Evolutionary conservation across 257 asterid species (phyloP).

Genomic region (Salvia hispanica): DNA sequence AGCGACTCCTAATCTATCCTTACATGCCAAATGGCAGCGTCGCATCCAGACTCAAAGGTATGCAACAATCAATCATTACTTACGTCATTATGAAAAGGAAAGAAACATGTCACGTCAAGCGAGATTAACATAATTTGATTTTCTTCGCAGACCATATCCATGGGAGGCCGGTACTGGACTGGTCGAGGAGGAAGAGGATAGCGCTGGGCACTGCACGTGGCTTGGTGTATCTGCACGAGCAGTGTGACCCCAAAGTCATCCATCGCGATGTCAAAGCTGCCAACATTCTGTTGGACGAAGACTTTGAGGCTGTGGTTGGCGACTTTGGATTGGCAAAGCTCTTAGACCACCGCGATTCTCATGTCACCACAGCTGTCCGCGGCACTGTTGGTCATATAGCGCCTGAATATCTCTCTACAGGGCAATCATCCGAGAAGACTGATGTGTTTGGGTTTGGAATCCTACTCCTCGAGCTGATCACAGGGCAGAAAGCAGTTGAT

Average conservation of each 20-base stretch:
- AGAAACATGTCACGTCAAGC: too few species aligned
- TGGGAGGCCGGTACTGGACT: constrained; percentile 82
- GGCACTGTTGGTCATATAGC: constrained; percentile 98
- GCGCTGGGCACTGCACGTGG: constrained; percentile 94
- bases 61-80: not conserved
- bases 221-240: constrained; percentile 84
- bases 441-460: constrained; percentile 91
- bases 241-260: constrained; percentile 87
- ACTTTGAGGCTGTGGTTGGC: constrained; percentile 94
- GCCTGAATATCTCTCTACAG: constrained; percentile 82
- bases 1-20: constrained; percentile 85
- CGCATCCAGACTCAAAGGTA: constrained; percentile 80
- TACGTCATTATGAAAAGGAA: too few species aligned
- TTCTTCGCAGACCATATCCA: constrained; percentile 54
- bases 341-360: constrained; percentile 85
- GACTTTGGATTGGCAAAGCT: constrained; percentile 96
- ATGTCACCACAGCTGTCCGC: constrained; percentile 93
- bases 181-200: constrained; percentile 75
- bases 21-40: constrained; percentile 91
- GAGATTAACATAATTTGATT: not conserved
- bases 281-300: constrained; percentile 87
- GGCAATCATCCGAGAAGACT: constrained; percentile 93
- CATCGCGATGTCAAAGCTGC: constrained; percentile 98
- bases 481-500: constrained; percentile 89
- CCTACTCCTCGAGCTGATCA: constrained; percentile 84